Base-by-base conservation (phyloP, 2,329 filamentous ascomycete species). In the Apiospora rasikravindrae region DNA sequence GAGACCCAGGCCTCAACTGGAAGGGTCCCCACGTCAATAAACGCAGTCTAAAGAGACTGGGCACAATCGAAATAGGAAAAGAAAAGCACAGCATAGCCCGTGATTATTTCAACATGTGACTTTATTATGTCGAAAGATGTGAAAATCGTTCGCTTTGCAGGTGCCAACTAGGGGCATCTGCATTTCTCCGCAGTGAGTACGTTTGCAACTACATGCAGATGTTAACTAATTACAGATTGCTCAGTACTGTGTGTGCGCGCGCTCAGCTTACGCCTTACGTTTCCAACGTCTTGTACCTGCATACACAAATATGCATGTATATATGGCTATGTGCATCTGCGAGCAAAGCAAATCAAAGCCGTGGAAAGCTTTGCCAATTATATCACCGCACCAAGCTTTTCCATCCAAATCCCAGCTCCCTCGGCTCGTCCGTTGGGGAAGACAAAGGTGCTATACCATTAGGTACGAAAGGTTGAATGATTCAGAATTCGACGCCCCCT, bases 311-410 rank as follows among this genome's bases (percentile, higher is more conserved):
- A n/a, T 64, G 57, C 33, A 33, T 29, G 57, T 64, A 40, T 40
- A 64, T 64, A 40, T 40, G 57, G 22, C 33, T 40, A n/a, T 64
- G 19, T 64, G 57, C 57, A 64, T 68, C 40, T 47, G 66, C n/a
- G 45, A 69, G 44, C 26, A 69, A 69, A 69, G 44, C 67, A 67
- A 45, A 45, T 40, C 66, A n/a, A 49, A 44, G 40, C 66, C 66
- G 10, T 7, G 19, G 22, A 40, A 40, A n/a, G 57, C 57, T 64
- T 64, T 64, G 33, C 57, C 33, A n/a, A 64, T 64, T 64, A 64
- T 24, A 40, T 64, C 57, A 64, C 22, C 33, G 33, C 57, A 13
- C 57, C 33, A 64, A 64, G 10, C 19, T 40, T n/a, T 64, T 64
- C 57, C 57, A 64, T 64, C 57, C 57, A 64, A 64, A 13, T 19